These are phyloP conservation scores for Trichomonas vaginalis DNA, from an alignment of 208 protist genomes.

Conservation along the genomic window DNA sequence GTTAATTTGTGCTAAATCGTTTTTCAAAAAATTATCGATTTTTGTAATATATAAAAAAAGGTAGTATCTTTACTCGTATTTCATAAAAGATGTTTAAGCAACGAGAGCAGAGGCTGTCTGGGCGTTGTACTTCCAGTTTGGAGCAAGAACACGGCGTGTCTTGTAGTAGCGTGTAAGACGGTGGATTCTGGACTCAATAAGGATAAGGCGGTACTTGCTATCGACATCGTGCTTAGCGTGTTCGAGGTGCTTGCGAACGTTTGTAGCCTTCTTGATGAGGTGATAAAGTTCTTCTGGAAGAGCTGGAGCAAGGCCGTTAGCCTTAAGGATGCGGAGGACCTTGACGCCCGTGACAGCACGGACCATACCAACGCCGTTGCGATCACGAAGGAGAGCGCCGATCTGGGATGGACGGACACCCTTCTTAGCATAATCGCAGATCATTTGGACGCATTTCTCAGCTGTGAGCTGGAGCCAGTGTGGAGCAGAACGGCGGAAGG, in stretches of 20 bases:
- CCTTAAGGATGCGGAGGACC: conserved; percentile 98
- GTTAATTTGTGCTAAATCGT: too few species aligned
- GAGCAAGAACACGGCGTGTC: conserved; percentile 57
- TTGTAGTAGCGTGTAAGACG: conserved; percentile 97
- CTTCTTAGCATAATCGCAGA: conserved; percentile 93
- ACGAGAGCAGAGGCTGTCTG: conserved; percentile 58
- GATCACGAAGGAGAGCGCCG: conserved; percentile 96
- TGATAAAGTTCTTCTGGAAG: conserved; percentile 99
- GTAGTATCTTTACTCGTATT: background rate
- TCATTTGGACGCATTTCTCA: conserved; percentile 62
- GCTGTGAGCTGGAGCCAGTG: conserved; percentile 81
- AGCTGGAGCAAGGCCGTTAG: conserved; percentile 90
- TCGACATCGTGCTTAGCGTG: conserved; percentile 87
- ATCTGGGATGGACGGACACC: conserved; percentile 95
- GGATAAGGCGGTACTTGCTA: conserved; percentile 96
- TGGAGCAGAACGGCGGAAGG: conserved; percentile 87
- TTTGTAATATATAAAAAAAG: too few species aligned
- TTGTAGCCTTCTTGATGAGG: conserved; percentile 97
- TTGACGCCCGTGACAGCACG: conserved; percentile 93
- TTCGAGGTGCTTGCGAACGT: conserved; percentile 98
- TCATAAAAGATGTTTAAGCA: conserved; percentile 46
- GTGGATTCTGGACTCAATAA: conserved; percentile 98
- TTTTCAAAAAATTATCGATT: too few species aligned
- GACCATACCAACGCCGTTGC: conserved; percentile 91
- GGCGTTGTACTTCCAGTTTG: conserved; percentile 77